Conservation (phyloP, 176 grass and related monocot species). For the Tillandsia leiboldiana region DNA sequence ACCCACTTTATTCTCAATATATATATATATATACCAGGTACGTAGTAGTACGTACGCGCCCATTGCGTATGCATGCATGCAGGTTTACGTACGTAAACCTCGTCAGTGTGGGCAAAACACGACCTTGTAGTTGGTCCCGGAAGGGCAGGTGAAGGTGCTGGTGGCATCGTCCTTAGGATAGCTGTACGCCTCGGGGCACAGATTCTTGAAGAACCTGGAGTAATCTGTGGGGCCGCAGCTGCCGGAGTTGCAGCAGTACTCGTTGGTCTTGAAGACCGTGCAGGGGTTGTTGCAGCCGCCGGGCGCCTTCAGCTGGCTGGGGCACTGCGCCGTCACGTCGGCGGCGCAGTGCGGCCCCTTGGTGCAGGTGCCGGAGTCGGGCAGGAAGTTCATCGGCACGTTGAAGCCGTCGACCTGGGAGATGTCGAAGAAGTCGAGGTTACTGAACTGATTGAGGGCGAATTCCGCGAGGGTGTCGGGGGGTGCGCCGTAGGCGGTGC, state of each 20-base stretch:
- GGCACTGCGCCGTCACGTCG: constrained; percentile 31
- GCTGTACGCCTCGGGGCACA: constrained; percentile 55
- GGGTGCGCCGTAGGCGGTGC: constrained; percentile 16
- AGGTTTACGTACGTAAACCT: background rate
- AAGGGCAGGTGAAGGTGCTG: constrained; percentile 45
- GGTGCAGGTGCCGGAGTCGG: constrained; percentile 17
- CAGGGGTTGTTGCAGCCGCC: constrained; percentile 43
- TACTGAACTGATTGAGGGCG: constrained; percentile 13
- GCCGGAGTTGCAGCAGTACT: constrained; percentile 34
- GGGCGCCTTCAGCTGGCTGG: constrained; percentile 13
- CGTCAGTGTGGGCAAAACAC: constrained; percentile 26
- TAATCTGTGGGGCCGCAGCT: constrained; percentile 23
- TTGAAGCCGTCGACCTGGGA: constrained; percentile 58
- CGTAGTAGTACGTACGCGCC: background rate
- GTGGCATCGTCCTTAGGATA: constrained; percentile 45
- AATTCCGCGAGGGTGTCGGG: constrained; percentile 46
- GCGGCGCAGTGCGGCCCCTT: constrained; percentile 1
- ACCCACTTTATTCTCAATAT: no score
- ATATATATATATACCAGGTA: background rate
- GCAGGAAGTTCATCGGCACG: constrained; percentile 45
- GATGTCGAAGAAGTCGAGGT: constrained; percentile 48
- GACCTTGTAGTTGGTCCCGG: constrained; percentile 37
- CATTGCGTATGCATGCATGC: no score
- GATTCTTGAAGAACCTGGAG: constrained; percentile 46
- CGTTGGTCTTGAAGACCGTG: constrained; percentile 31